These are phyloP conservation scores for Erysimum cheiranthoides DNA, from an alignment of 345 rosid species.

Conservation along the genomic window DNA sequence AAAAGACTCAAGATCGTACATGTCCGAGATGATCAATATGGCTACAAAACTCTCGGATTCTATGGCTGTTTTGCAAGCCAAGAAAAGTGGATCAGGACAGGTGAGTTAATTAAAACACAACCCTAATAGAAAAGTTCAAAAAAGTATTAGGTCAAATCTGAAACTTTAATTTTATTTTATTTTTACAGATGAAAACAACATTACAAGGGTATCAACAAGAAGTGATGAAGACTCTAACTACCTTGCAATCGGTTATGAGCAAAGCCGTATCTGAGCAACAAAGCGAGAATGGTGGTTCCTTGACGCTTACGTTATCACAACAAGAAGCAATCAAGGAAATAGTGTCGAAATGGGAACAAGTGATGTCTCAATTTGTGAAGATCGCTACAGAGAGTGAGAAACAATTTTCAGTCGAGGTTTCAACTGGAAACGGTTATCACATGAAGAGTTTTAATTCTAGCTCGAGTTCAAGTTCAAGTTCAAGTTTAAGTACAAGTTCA, in stretches of 20 bases:
- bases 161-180: background rate
- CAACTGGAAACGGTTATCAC: constrained; percentile 11
- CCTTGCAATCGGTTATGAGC: constrained; percentile 39
- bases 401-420: constrained; percentile 27
- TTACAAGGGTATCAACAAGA: constrained; percentile 44
- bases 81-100: constrained; percentile 40
- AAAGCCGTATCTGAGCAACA: constrained; percentile 33
- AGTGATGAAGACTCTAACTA: constrained; percentile 41
- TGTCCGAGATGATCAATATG: constrained; percentile 40
- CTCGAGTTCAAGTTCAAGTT: constrained; percentile 19
- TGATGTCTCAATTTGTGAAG: constrained; percentile 41
- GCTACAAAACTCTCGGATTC: constrained; percentile 40
- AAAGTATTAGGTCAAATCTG: background rate
- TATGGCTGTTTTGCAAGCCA: constrained; percentile 47
- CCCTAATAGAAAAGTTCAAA: background rate
- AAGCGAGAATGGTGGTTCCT: constrained; percentile 26
- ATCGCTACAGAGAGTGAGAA: constrained; percentile 35
- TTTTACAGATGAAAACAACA: constrained; percentile 41
- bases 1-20: constrained; percentile 42
- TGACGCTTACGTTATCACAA: constrained; percentile 45
- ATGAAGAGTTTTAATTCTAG: constrained; percentile 29
- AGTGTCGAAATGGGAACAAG: constrained; percentile 38
- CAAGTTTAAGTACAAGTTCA: background rate
- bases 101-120: constrained; percentile 22
- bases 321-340: constrained; percentile 42